These are phyloP conservation scores for Yamadazyma triangularis DNA, from an alignment of 1,139 yeast species.

Conservation along the genomic window DNA sequence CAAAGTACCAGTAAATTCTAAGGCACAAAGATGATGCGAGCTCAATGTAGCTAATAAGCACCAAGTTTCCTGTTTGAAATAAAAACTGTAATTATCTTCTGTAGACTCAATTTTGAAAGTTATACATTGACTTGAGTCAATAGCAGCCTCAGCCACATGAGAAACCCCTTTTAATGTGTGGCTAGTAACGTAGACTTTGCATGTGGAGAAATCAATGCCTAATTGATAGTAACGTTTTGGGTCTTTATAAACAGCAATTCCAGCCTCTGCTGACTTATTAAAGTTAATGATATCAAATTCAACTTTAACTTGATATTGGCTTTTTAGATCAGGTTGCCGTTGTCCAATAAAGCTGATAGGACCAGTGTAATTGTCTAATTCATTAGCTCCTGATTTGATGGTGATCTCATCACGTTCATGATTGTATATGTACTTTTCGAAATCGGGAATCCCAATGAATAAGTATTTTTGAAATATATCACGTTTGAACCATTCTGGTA, in stretches of 20 bases:
- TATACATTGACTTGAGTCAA: conserved; percentile 1
- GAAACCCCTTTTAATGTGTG: conserved; percentile 1
- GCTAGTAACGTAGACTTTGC: conserved; percentile 2
- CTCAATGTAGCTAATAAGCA: conserved; percentile 2
- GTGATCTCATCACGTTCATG: conserved; percentile 3
- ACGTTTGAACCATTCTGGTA: conserved; percentile 5
- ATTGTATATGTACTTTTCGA: conserved; percentile 4
- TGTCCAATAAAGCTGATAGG: conserved; percentile 5
- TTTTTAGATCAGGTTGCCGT: conserved; percentile 6
- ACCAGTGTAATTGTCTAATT: conserved; percentile 3
- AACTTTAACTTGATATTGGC: conserved; percentile 1
- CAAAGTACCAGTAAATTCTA: conserved; percentile 7
- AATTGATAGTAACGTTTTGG: conserved; percentile 5
- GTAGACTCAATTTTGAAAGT: conserved; percentile 4
- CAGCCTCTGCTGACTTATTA: conserved; percentile 4
- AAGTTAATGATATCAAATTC: conserved; percentile 1
- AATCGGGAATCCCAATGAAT: conserved; percentile 5
- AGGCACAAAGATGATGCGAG: conserved; percentile 4
- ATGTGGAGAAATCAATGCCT: conserved; percentile 2
- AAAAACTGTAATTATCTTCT: conserved; percentile 4
- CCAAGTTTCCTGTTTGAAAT: conserved; percentile 2
- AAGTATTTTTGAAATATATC: conserved; percentile 5
- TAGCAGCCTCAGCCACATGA: neutral
- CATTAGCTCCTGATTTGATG: conserved; percentile 1
- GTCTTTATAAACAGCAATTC: conserved; percentile 8